A percentile compares a stretch with the other conserved stretches of the same genome.
Conservation (phyloP, 1,284 basidiomycete species). For the Coniophora puteana region DNA sequence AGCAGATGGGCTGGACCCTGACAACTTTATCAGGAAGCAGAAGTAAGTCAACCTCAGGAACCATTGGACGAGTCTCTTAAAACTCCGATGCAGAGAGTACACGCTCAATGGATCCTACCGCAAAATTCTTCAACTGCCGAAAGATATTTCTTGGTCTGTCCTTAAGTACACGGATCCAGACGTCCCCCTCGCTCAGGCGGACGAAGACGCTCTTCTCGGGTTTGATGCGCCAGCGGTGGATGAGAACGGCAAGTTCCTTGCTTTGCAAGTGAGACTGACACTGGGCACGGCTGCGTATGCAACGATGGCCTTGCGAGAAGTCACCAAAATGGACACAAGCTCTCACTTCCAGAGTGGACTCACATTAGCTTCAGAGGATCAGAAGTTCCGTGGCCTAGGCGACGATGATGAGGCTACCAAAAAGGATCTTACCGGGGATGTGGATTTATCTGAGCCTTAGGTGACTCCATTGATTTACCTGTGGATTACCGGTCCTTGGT, state of each 20-base stretch:
- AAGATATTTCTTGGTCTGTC: slow-evolving; percentile 75
- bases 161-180: slow-evolving; percentile 93
- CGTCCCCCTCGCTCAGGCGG: slow-evolving; percentile 86
- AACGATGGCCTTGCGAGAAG: slow-evolving; percentile 92
- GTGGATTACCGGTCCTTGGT: too few species aligned
- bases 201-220: slow-evolving; percentile 88
- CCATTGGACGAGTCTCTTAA: slow-evolving; percentile 3
- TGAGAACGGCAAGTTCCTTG: slow-evolving; percentile 77
- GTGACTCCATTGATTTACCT: too few species aligned
- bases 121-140: slow-evolving; percentile 84
- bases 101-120: slow-evolving; percentile 92
- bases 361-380: slow-evolving; percentile 81
- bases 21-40: slow-evolving; percentile 85
- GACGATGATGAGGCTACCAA: too few species aligned
- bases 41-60: slow-evolving; percentile 49
- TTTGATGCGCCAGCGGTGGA: slow-evolving; percentile 67
- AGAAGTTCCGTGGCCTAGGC: slow-evolving; percentile 64
- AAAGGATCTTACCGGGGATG: too few species aligned
- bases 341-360: slow-evolving; percentile 81
- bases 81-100: slow-evolving; percentile 66
- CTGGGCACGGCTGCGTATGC: slow-evolving; percentile 90
- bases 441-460: too few species aligned
- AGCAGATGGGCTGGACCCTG: slow-evolving; percentile 84
- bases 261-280: slow-evolving; percentile 77
- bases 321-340: slow-evolving; percentile 91